A percentile compares a stretch with the other conserved stretches of the same genome.
phyloP scores from a whole-genome alignment of 306 rosid genomes.

The Sicyos edulis region DNA sequence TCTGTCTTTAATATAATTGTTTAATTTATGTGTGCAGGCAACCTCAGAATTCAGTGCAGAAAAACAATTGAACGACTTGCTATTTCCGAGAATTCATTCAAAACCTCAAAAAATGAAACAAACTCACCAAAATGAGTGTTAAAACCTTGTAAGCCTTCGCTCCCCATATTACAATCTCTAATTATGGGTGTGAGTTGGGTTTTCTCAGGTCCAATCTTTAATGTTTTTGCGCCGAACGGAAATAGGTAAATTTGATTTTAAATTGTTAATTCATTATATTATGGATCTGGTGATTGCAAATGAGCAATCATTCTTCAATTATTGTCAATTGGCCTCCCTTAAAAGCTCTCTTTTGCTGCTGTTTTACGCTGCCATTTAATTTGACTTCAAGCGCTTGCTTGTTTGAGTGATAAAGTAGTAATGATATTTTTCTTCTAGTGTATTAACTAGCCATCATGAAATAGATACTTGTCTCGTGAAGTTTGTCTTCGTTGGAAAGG shows the following conservation, averaged over 20 bases:
- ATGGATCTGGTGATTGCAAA: constrained; percentile 2
- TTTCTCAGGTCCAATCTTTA: background rate
- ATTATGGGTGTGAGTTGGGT: background rate
- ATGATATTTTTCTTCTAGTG: background rate
- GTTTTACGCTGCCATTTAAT: background rate
- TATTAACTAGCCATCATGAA: background rate
- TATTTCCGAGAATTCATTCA: constrained; percentile 61
- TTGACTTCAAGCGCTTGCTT: background rate
- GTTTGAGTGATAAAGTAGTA: background rate
- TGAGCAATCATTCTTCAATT: background rate
- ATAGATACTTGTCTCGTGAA: no score
- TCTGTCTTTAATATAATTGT: background rate
- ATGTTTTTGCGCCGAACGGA: background rate
- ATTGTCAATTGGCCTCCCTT: background rate
- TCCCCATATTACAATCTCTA: background rate
- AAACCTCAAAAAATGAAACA: constrained; percentile 59
- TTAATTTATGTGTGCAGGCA: constrained; percentile 51
- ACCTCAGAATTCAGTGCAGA: constrained; percentile 81
- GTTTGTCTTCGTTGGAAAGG: no score
- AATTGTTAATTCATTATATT: constrained; percentile 13
- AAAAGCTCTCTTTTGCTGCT: background rate
- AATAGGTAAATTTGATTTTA: constrained; percentile 9
- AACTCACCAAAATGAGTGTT: constrained; percentile 49
- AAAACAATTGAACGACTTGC: constrained; percentile 69
- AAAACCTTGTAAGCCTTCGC: constrained; percentile 18